Percentiles rank a stretch among this genome's conserved stretches.
phyloP scores from a whole-genome alignment of 148 eudicot species.

The Simmondsia chinensis region DNA sequence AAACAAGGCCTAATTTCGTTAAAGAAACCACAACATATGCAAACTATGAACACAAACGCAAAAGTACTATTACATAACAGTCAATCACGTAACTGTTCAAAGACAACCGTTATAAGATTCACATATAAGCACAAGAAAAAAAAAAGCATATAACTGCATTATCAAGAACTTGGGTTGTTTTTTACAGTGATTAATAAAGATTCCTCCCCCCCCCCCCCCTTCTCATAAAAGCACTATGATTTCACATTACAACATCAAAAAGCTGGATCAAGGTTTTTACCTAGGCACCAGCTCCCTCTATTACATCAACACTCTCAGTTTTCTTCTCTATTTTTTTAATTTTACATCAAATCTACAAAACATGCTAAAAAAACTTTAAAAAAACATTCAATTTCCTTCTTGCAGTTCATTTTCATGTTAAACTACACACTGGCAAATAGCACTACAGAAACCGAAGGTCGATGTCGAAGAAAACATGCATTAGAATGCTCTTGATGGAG shows the following conservation, averaged over 20 bases:
- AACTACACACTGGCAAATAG: constrained; percentile 9
- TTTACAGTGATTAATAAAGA: background rate
- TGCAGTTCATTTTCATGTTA: constrained; percentile 4
- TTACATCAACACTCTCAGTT: too few species aligned
- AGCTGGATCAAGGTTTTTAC: constrained; percentile 21
- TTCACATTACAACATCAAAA: constrained; percentile 17
- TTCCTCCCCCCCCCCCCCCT: background rate
- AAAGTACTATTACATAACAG: too few species aligned
- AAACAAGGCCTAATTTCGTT: too few species aligned
- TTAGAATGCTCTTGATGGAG: constrained; percentile 2
- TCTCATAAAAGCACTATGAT: constrained; percentile 9
- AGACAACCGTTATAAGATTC: too few species aligned
- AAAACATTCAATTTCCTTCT: constrained; percentile 4
- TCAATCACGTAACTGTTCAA: too few species aligned
- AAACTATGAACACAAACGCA: too few species aligned
- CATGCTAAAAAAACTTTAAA: constrained; percentile 13
- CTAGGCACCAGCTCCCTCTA: constrained; percentile 25
- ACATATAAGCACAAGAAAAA: too few species aligned
- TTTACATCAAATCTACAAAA: constrained; percentile 14
- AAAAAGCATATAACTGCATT: too few species aligned
- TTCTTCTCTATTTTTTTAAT: constrained; percentile 12
- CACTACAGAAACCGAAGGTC: constrained; percentile 8
- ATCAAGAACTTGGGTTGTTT: too few species aligned
- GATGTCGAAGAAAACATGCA: constrained; percentile 4
- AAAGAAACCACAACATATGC: too few species aligned